phyloP scores from a whole-genome alignment of 352 stramenopile genomes.

The Phytopythium boreale region DNA sequence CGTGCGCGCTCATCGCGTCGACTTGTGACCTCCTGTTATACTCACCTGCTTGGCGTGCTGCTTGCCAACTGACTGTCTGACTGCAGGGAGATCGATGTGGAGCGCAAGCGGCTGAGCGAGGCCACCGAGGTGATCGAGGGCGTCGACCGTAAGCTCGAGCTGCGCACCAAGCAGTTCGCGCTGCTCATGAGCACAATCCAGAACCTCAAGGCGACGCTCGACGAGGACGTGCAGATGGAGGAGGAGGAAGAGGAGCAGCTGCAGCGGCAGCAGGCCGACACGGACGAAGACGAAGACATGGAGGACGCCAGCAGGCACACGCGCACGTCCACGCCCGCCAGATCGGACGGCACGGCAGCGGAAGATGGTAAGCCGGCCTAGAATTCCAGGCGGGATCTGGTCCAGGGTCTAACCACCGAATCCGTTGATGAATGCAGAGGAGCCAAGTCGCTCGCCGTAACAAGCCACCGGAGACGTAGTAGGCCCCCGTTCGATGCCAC shows the following conservation, averaged over 20 bases:
- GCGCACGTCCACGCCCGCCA: conserved; percentile 6
- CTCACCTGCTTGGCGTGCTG: not conserved
- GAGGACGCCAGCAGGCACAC: conserved; percentile 29
- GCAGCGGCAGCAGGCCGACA: conserved; percentile 4
- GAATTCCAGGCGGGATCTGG: not conserved
- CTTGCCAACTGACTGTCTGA: not conserved
- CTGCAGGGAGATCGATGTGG: conserved; percentile 44
- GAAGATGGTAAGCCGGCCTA: conserved; percentile 12
- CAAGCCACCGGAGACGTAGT: not conserved
- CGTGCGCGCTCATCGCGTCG: conserved; percentile 9
- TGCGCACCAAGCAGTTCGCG: conserved; percentile 78
- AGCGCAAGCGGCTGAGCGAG: conserved; percentile 60
- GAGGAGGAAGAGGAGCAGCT: conserved; percentile 39
- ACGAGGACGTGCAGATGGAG: conserved; percentile 66
- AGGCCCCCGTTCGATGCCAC: not conserved
- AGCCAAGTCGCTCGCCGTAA: conserved; percentile 18
- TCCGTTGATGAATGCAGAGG: conserved; percentile 8
- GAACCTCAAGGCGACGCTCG: conserved; percentile 76
- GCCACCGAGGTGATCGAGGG: conserved; percentile 46
- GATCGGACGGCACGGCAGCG: conserved; percentile 9
- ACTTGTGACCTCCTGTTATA: not conserved
- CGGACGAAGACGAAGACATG: conserved; percentile 72
- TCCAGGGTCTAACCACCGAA: not conserved
- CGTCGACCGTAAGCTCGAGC: conserved; percentile 60
- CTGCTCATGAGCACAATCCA: conserved; percentile 83